These are phyloP conservation scores for Arabidopsis hybrid DNA, from an alignment of 441 rosid genomes.

Conservation along the genomic window DNA sequence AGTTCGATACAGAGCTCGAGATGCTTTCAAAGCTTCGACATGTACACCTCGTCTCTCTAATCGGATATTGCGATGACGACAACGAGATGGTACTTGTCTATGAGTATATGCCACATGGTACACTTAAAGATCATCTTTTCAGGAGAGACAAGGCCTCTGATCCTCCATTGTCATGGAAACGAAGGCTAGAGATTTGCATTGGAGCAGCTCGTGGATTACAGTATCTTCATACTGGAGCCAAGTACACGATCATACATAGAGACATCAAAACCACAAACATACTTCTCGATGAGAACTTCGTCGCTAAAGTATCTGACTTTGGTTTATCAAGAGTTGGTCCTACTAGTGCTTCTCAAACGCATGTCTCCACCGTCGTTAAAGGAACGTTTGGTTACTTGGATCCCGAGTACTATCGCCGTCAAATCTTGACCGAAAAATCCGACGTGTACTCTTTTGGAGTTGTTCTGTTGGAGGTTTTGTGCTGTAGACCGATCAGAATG, in stretches of 20 bases:
- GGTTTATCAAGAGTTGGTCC: constrained; percentile 64
- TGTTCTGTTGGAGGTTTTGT: constrained; percentile 60
- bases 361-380: constrained; percentile 59
- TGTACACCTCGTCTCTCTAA: constrained; percentile 58
- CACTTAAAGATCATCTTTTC: constrained; percentile 60
- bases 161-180: constrained; percentile 65
- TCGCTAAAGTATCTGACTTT: constrained; percentile 70
- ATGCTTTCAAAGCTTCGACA: constrained; percentile 67
- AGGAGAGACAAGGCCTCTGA: constrained; percentile 40
- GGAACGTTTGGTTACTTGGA: constrained; percentile 71
- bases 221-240: constrained; percentile 61
- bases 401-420: constrained; percentile 66
- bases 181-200: constrained; percentile 63
- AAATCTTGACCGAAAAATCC: constrained; percentile 62
- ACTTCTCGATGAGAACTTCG: constrained; percentile 60
- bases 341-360: constrained; percentile 45
- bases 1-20: constrained; percentile 66
- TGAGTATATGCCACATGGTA: constrained; percentile 66
- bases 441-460: constrained; percentile 76
- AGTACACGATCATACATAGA: constrained; percentile 58
- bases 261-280: constrained; percentile 69
- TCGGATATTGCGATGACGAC: constrained; percentile 63
- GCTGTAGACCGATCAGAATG: constrained; percentile 51
- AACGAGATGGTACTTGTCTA: constrained; percentile 64
- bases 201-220: constrained; percentile 63